Evolutionary conservation across 23 red algal genomes (phyloP), one percentile per base, ranked within the genome.

Genomic region (Agarophyton chilense): DNA sequence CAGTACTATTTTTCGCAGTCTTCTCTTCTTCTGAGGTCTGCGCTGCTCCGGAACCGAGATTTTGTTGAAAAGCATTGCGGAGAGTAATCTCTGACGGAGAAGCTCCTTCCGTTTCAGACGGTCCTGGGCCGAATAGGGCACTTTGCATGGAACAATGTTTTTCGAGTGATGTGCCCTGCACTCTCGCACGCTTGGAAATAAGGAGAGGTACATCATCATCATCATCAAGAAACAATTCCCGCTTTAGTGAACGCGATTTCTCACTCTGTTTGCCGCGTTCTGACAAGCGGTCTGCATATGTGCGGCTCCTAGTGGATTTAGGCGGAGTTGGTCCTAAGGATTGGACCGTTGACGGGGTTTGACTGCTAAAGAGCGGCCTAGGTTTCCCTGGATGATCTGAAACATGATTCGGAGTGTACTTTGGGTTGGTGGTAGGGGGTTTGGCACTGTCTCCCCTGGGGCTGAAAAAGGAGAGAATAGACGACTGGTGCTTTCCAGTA

Each of bases 381-480:
- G 43, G 40, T 49, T 74, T 74, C 41, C 1, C 40, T 11, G 41
- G 17, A 28, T 14, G 40, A 4, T 6, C 9, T 41, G 34, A 33
- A 29, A 22, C 19, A 1, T 19, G 13, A 9, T 45, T 47, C 14
- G 68, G 68, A 11, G 68, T 74, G 60, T 14, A 6, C 2, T 65
- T 4, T 3, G 41, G 19, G 3, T 26, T 74, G 28, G 35, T 2
- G 9, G 38, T 4, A 16, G 34, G 40, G 28, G 64, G 64, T 2
- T 6, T 33, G n/a, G 32, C 40, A 29, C 68, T 7, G 68, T 74
- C 68, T 29, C n/a, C 68, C 43, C 47, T 74, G 2, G 68, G 68
- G 41, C 68, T 74, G 41, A 74, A 74, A 39, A 74, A 74, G 17
- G 68, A 74, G 68, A 74, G 68, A 26, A 74, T 22, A 10, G 68